Base-by-base conservation (phyloP, 2,329 filamentous ascomycete species). In the Fusarium nygamai region DNA sequence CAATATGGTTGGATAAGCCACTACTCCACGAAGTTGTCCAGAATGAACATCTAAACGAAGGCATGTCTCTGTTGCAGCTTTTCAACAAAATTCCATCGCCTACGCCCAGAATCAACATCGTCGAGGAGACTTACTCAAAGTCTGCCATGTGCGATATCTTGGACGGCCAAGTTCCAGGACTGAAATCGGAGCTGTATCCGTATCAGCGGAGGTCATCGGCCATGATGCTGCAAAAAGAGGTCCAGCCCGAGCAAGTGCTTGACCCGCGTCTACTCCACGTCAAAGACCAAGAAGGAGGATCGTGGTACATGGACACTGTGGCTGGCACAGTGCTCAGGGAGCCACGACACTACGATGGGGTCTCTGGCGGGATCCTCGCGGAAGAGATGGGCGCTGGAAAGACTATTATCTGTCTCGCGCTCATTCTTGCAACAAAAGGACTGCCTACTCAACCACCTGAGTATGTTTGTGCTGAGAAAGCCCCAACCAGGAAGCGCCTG, bases 371-470 rank as follows among this genome's bases (percentile, higher is more conserved):
- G 6, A 92, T 96, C 20, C 84, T 95, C 20, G 93, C 93, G 0
- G 94, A 96, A 79, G 92, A 93, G 72, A 95, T 95, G 93, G 92
- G 92, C 11, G 84, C 89, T 1, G 95, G 96, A 1, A 98, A 98
- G 84, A 98, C 96, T 0, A 83, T 98, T 33, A 97, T 98, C 17
- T 96, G 93, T 72, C 84, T 98, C 24, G 87, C 92, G 12, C 84
- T 94, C 5, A 91, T 98, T 44, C 85, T 97, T 33, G 92, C 94
- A 6, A 97, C 94, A 0, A 91, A 89, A 76, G 86, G 91, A 38
- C 88, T 95, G 70, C 88, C 91, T 17, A 89, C 94, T 10, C 83
- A 86, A 24, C 88, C 92, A 8, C 92, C 95, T 5, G 87, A 91
- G 7, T 81, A 92, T 61, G 89, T 92, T 78, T 84, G 87, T 75